Evolutionary conservation across 73 alveolate species (phyloP).

Genomic region (Paramecium sonneborni): DNA sequence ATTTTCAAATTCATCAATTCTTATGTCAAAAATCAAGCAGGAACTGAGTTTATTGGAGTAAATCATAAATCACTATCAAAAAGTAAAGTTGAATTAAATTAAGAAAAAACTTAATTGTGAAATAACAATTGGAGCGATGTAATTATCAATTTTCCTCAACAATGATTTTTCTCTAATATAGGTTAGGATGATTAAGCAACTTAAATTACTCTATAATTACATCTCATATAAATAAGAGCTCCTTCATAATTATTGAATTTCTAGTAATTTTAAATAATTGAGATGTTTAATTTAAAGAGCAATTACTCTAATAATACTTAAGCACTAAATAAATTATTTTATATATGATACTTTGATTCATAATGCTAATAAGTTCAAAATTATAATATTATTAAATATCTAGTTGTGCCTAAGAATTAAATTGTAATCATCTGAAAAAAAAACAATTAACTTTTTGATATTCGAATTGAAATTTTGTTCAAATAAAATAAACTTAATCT

Average conservation of each 20-base stretch:
- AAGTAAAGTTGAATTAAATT: neutral
- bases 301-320: neutral
- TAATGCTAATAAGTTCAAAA: neutral
- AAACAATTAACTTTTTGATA: constrained; percentile 74
- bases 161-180: constrained; percentile 42
- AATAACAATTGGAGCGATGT: constrained; percentile 63
- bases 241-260: neutral
- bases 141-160: constrained; percentile 1
- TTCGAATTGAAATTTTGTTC: neutral
- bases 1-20: neutral
- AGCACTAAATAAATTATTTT: neutral
- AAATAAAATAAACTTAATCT: neutral
- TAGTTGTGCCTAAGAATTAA: constrained; percentile 54
- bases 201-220: neutral
- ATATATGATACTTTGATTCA: constrained; percentile 57
- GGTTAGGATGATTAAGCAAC: constrained; percentile 20
- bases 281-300: constrained; percentile 62
- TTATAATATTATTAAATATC: neutral
- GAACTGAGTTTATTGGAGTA: constrained; percentile 62
- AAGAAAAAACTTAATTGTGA: constrained; percentile 41
- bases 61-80: constrained; percentile 49
- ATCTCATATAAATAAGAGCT: neutral
- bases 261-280: neutral
- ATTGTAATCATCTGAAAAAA: constrained; percentile 82
- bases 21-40: neutral